These are phyloP conservation scores for Fonsecaea nubica DNA, from an alignment of 2,329 filamentous ascomycete genomes.

Conservation along the genomic window DNA sequence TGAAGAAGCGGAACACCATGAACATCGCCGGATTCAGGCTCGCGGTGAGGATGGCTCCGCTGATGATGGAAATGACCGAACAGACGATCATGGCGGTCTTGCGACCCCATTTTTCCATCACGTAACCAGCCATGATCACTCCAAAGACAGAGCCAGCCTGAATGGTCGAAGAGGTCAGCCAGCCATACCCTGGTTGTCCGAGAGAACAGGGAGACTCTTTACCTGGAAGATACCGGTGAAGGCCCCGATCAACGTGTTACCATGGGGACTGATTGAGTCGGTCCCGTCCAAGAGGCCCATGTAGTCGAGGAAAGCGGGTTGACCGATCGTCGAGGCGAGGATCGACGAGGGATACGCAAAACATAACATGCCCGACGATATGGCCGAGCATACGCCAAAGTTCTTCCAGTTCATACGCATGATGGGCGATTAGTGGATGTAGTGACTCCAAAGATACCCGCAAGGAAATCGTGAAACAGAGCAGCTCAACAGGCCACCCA, in stretches of 20 bases:
- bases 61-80: not conserved
- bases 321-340: not conserved
- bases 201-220: not conserved
- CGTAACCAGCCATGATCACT: not conserved
- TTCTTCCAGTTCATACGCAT: not conserved
- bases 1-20: conserved; percentile 11
- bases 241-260: not conserved
- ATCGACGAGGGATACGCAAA: not conserved
- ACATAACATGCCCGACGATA: not conserved
- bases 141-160: conserved; percentile 2
- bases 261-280: not conserved
- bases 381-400: not conserved
- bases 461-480: no score
- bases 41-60: conserved; percentile 41
- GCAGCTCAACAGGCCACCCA: no score
- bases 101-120: not conserved
- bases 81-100: conserved; percentile 3
- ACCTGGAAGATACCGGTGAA: not conserved
- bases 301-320: not conserved
- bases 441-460: no score
- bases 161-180: not conserved
- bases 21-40: conserved; percentile 43
- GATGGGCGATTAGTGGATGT: no score
- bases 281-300: not conserved
- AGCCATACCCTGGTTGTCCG: not conserved